Evolutionary conservation across 768 basidiomycete genomes (phyloP), one percentile per base, ranked within the genome.

Genomic region (Hemileccinum rubropunctum): DNA sequence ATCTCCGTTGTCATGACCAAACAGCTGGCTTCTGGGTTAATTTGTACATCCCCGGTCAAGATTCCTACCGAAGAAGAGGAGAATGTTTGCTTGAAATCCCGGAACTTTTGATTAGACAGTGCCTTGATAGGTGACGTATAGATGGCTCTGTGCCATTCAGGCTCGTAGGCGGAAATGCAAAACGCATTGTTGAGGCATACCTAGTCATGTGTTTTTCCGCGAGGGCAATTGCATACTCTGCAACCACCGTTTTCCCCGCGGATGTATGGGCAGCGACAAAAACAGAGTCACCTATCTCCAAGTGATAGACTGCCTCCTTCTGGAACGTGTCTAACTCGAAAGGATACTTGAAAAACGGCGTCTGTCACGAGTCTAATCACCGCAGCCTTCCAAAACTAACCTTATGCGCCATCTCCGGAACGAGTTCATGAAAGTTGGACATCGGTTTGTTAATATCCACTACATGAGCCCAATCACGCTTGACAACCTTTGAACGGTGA

Each of bases 231-330:
- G 97, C 97, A 67, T 98, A 99, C 64, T 99, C 97, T 0, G 97
- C 97, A 8, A 99, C 97, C 15, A 98, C 97, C 2, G 97, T 99
- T 71, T 99, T 99, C 30, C 97, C 97, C 14, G 97, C 97, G n/a
- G 91, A 95, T 4, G 97, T 99, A 71, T 99, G 97, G 6, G 97
- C 97, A 13, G 97, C 97, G n/a, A 99, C 95, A 65, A 99, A 99
- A 15, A 99, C 95, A 12, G 93, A 95, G 58, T 99, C 91, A 9
- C 95, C 97, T 76, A 90, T 83, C 68, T 99, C 97, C 15, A 99
- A 78, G 69, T 97, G 94, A 69, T 97, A 97, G 7, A 98, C 91
- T 1, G 97, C 97, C 66, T 98, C 93, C 67, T 98, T 98, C 69
- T 99, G 97, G 73, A 98, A 99, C 0, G 87, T 95, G 68, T 99